phyloP scores from a whole-genome alignment of 225 moss, liverwort and hornwort genomes.

The Polytrichum formosum region DNA sequence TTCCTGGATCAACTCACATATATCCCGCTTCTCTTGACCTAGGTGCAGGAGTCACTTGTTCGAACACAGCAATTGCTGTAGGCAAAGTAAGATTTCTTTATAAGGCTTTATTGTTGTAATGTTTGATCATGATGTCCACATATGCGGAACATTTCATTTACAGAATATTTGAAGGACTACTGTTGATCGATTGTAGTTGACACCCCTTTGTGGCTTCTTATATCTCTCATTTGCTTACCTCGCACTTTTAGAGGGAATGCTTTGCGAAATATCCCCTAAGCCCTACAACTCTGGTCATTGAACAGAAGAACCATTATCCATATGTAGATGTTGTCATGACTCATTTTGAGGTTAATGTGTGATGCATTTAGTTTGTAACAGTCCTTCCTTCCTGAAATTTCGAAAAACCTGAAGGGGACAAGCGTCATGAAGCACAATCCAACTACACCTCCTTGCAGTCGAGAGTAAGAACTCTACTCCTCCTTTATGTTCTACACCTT shows the following conservation, averaged over 20 bases:
- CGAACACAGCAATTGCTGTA: too few relatives aligned
- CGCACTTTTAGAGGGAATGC: not conserved
- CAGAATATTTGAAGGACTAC: not conserved
- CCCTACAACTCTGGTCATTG: not conserved
- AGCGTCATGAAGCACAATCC: not conserved
- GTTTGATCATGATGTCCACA: not conserved
- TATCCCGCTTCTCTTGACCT: too few relatives aligned
- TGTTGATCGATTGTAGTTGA: not conserved
- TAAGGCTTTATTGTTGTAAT: not conserved
- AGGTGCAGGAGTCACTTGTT: too few relatives aligned
- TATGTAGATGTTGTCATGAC: not conserved
- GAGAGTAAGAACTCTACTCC: not conserved
- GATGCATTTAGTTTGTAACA: not conserved
- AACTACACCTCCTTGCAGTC: not conserved
- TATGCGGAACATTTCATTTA: not conserved
- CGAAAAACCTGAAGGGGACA: not conserved
- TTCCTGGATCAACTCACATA: too few relatives aligned
- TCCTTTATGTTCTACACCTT: too few relatives aligned
- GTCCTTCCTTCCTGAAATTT: slow-evolving; percentile 5
- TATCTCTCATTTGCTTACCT: not conserved
- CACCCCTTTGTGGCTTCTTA: not conserved
- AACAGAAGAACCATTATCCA: not conserved
- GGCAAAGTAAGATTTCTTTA: not conserved
- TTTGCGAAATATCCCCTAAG: not conserved
- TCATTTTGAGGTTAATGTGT: not conserved